phyloP scores from a whole-genome alignment of 148 eudicot species.

The Vaccinium darrowii region DNA sequence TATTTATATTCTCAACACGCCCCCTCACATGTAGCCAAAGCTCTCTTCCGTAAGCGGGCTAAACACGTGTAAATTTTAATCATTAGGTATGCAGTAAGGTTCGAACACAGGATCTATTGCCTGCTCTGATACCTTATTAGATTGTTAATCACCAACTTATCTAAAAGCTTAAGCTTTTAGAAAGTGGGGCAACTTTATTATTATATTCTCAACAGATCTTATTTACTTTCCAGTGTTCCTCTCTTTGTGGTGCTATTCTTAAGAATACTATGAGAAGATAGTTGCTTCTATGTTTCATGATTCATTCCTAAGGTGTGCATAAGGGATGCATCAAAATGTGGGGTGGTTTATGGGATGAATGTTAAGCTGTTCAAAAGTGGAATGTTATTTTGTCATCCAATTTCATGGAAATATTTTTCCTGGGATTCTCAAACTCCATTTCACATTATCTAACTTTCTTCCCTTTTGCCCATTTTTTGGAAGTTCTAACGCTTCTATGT shows the following conservation, averaged over 20 bases:
- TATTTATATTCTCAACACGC: too few relatives aligned
- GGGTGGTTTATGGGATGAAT: background rate
- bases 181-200: too few relatives aligned
- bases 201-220: too few relatives aligned
- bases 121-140: too few relatives aligned
- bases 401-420: background rate
- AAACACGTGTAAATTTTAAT: too few relatives aligned
- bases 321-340: constrained; percentile 3
- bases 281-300: background rate
- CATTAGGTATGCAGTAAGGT: too few relatives aligned
- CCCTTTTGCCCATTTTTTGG: background rate
- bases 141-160: too few relatives aligned
- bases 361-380: background rate
- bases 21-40: too few relatives aligned
- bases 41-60: too few relatives aligned
- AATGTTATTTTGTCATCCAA: background rate
- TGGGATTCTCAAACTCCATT: background rate
- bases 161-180: too few relatives aligned
- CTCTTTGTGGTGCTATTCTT: background rate
- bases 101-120: too few relatives aligned
- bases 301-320: background rate
- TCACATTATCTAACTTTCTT: background rate
- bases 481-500: background rate
- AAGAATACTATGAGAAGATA: background rate
- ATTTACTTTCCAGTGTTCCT: background rate